These are phyloP conservation scores for Coffea humblotiana DNA, from an alignment of 305 asterid genomes.

Conservation along the genomic window DNA sequence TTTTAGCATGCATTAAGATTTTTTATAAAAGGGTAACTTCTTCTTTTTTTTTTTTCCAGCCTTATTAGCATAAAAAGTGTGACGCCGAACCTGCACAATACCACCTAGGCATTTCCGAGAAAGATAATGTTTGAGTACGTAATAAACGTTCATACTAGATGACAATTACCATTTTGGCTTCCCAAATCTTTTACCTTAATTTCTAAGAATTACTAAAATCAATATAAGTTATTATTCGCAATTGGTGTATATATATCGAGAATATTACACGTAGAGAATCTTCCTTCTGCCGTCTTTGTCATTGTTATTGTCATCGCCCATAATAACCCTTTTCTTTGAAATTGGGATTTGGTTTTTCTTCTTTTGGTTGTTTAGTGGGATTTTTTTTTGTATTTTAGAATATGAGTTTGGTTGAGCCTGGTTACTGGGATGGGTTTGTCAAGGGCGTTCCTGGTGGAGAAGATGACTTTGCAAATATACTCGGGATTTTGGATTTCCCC, in stretches of 20 bases:
- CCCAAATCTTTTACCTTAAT: slow-evolving; percentile 11
- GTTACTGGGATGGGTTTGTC: slow-evolving; percentile 35
- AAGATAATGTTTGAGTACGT: slow-evolving; percentile 19
- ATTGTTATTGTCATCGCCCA: slow-evolving; percentile 6
- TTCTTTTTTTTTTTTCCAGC: background rate
- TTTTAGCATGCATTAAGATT: slow-evolving; percentile 11
- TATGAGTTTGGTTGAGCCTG: slow-evolving; percentile 53
- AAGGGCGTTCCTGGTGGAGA: slow-evolving; percentile 32
- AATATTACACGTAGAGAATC: background rate
- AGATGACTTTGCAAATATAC: slow-evolving; percentile 41
- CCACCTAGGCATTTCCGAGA: background rate
- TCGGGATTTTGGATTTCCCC: slow-evolving; percentile 54
- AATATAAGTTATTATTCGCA: background rate
- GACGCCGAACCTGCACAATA: background rate
- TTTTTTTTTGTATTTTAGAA: slow-evolving; percentile 29
- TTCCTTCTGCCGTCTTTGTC: background rate
- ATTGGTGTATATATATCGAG: background rate
- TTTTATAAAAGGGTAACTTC: slow-evolving; percentile 19
- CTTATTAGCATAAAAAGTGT: slow-evolving; percentile 18
- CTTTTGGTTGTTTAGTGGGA: background rate
- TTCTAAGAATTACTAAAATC: background rate
- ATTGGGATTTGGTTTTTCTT: background rate
- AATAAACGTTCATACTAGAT: slow-evolving; percentile 12
- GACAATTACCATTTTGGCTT: slow-evolving; percentile 8
- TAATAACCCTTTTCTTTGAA: background rate